These are phyloP conservation scores for Ustilago tritici DNA, from an alignment of 1,284 basidiomycete genomes.

Conservation along the genomic window DNA sequence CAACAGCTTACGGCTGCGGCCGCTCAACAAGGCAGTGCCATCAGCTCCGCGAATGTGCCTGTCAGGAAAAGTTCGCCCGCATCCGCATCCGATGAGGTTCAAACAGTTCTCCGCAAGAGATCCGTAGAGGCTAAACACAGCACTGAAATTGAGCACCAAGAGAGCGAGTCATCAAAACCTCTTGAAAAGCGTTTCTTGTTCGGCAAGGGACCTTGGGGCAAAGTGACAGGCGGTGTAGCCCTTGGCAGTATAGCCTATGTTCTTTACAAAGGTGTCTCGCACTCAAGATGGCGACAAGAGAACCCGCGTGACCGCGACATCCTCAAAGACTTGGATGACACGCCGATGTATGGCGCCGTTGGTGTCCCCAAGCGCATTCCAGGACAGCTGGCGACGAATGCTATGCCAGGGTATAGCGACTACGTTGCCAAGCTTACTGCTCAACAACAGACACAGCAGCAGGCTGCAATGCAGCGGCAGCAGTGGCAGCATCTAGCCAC, in stretches of 20 bases:
- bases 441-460: constrained; percentile 15
- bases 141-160: neutral
- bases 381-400: constrained; percentile 39
- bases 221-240: constrained; percentile 9
- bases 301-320: constrained; percentile 39
- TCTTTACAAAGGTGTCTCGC: constrained; percentile 16
- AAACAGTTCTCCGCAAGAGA: constrained; percentile 32
- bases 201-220: constrained; percentile 11
- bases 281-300: constrained; percentile 16
- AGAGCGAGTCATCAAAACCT: neutral
- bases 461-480: constrained; percentile 8
- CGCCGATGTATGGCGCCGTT: constrained; percentile 41
- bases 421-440: constrained; percentile 19
- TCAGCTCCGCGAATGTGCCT: neutral
- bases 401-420: constrained; percentile 38
- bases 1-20: neutral
- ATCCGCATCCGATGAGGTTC: constrained; percentile 1
- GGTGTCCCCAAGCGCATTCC: constrained; percentile 35
- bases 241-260: constrained; percentile 18
- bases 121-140: neutral
- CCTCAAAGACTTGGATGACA: constrained; percentile 31
- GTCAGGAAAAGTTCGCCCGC: neutral
- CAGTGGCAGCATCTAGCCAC: neutral
- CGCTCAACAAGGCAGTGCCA: neutral
- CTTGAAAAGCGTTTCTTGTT: constrained; percentile 38